Base-by-base conservation (phyloP, 257 asterid species). In the Fraxinus pennsylvanica region DNA sequence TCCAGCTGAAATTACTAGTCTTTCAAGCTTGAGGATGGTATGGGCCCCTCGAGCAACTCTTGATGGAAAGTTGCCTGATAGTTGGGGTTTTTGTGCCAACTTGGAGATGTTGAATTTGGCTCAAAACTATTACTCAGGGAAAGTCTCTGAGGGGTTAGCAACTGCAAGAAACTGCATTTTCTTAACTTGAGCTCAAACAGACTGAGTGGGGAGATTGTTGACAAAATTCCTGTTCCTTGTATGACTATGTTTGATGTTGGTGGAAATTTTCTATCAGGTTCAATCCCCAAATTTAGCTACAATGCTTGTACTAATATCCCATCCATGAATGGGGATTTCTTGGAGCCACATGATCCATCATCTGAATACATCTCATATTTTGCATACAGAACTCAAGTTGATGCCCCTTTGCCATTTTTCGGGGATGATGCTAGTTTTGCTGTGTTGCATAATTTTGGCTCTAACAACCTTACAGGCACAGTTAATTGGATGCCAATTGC, bases 41-140 rank as follows among this genome's bases (percentile, higher is more conserved):
- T 95, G 99, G 99, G 94, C 91, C 75, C 98, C 98, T 1, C 71
- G 96, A 77, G 92, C 99, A 59, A 89, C 87, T 74, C 87, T 91
- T 15, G 88, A 85, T 39, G 99, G 96, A n/a, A 59, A 78, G 52
- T 81, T 95, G 35, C 97, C 99, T 2, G 82, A 72, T 59, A 83
- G 73, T 74, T 93, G 99, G 99, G 92, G 93, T 81, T 82, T 86
- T 67, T 95, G 99, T 85, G 71, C 61, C 45, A 90, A 84, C 81
- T 76, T 93, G 87, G 98, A 93, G 89, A 83, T 93, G 87, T 75
- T 95, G 86, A 95, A 90, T 76, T 83, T 93, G 89, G 97, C 91
- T 79, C 97, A 88, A 71, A 95, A 95, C 68, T 88, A 72, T 76
- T 87, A 86, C 81, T 76, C 80, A 0, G 98, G 98, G 63, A 82